Evolutionary conservation across 2,329 filamentous ascomycete genomes (phyloP), one percentile per base, ranked within the genome.

Genomic region (Hypoxylon sp.): DNA sequence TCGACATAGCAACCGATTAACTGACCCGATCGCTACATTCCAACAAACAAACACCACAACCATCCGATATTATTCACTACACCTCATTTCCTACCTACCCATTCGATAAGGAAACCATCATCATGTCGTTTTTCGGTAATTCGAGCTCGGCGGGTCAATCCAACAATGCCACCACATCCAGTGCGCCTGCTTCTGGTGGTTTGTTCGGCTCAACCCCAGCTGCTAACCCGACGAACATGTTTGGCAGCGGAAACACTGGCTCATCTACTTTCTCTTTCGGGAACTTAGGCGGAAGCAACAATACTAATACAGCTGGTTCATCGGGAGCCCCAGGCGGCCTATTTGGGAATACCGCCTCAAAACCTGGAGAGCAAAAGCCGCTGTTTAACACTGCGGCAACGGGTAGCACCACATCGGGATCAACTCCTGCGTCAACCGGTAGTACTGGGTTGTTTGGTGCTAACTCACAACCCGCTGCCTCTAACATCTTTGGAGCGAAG

Each of bases 241-340:
- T 57, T 26, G 44, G 41, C 29, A 26, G 27, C 11, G 60, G 62
- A 34, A 47, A 62, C 8, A 41, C 58, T 13, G 54, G 66, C 29
- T 57, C 69, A 16, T 61, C 75, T 16, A 51, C 59, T 6, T 78
- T 80, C 62, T 71, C 72, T 7, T 81, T 81, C 53, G 72, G 71
- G 29, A 58, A 43, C 21, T 2, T 55, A 59, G 59, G 60, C 20
- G 63, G 47, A 32, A 55, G 55, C 17, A 51, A 62, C 12, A 36
- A 65, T 27, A 21, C 63, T 9, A 9, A n/a, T 40, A 49, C 67
- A 3, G 47, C 62, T n/a, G n/a, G 12, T 40, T 50, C 67, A 3
- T 48, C 62, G 6, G 50, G 51, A 37, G 48, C 60, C 36, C 2
- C 61, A 8, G 29, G 51, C 26, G 56, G 61, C 12, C 45, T 75